phyloP scores from a whole-genome alignment of 2,329 filamentous ascomycete genomes.

The Aspergillus glaucus region DNA sequence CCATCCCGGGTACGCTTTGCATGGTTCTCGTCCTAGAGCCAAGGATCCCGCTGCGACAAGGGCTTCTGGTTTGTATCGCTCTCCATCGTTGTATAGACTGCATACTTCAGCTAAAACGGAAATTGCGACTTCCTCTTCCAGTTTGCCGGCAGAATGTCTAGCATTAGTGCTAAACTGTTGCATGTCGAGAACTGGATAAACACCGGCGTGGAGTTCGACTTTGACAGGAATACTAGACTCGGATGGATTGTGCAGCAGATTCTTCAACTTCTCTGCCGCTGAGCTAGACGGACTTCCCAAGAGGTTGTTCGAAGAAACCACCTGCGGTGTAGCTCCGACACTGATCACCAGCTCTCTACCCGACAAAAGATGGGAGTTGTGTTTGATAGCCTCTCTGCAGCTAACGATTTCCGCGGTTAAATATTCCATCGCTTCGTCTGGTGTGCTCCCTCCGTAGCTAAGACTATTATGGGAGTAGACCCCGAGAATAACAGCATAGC shows the following conservation, averaged over 20 bases:
- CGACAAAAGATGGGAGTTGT: slow-evolving; percentile 10
- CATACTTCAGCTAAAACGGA: slow-evolving; percentile 67
- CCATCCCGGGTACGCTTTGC: slow-evolving; percentile 65
- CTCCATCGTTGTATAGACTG: slow-evolving; percentile 59
- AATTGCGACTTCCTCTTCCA: slow-evolving; percentile 54
- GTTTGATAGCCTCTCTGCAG: slow-evolving; percentile 27
- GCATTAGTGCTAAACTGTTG: slow-evolving; percentile 72
- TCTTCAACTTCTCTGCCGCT: slow-evolving; percentile 11
- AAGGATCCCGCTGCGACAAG: slow-evolving; percentile 64
- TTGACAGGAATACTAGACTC: slow-evolving; percentile 21
- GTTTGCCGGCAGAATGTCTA: slow-evolving; percentile 30
- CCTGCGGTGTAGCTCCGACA: slow-evolving; percentile 71
- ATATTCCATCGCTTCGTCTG: slow-evolving; percentile 53
- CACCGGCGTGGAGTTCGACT: slow-evolving; percentile 69
- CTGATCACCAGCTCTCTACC: slow-evolving; percentile 50
- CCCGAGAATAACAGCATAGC: slow-evolving; percentile 47
- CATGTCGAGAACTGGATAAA: slow-evolving; percentile 69
- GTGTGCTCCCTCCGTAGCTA: slow-evolving; percentile 55
- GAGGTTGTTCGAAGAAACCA: slow-evolving; percentile 59
- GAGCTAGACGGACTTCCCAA: slow-evolving; percentile 32
- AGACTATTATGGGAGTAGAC: slow-evolving; percentile 70
- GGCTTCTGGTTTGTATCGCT: slow-evolving; percentile 51
- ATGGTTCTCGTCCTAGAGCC: slow-evolving; percentile 67
- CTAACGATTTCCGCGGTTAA: slow-evolving; percentile 56
- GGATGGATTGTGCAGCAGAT: slow-evolving; percentile 22